These are phyloP conservation scores for Phycomyces nitens DNA, from an alignment of 192 early-diverging fungal genomes.

Conservation along the genomic window DNA sequence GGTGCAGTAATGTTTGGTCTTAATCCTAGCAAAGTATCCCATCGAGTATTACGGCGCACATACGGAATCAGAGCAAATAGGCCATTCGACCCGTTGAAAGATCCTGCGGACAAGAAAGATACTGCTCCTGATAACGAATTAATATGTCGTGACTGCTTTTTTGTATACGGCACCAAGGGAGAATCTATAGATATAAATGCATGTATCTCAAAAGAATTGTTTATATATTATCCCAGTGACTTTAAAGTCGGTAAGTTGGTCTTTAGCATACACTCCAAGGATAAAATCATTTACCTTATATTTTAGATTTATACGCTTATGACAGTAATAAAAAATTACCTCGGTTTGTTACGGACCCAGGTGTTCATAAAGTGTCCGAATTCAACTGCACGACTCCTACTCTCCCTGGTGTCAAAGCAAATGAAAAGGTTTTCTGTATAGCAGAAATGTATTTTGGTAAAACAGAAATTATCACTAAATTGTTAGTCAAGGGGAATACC, in stretches of 20 bases:
- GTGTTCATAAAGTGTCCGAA: constrained; percentile 21
- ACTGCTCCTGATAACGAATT: neutral
- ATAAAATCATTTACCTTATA: too few species aligned
- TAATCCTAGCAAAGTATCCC: constrained; percentile 33
- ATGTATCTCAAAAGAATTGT: too few species aligned
- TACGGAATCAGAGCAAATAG: constrained; percentile 42
- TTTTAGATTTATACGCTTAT: constrained; percentile 28
- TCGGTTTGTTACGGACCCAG: constrained; percentile 20
- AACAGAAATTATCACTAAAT: constrained; percentile 36
- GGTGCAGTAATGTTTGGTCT: constrained; percentile 45
- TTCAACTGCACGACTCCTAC: constrained; percentile 30
- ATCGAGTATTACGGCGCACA: constrained; percentile 37
- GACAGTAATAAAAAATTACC: constrained; percentile 19
- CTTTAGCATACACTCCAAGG: too few species aligned
- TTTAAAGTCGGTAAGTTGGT: too few species aligned
- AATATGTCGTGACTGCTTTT: constrained; percentile 32
- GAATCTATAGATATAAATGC: too few species aligned
- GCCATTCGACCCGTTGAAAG: constrained; percentile 35
- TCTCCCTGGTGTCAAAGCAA: constrained; percentile 27
- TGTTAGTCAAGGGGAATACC: neutral
- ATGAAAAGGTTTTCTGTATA: constrained; percentile 41
- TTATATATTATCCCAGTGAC: too few species aligned
- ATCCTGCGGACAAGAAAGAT: constrained; percentile 29
- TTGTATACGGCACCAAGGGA: neutral
- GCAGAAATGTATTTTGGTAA: constrained; percentile 41